Evolutionary conservation across 495 filamentous ascomycete genomes (phyloP).

Genomic region (Aspergillus heteromorphus): DNA sequence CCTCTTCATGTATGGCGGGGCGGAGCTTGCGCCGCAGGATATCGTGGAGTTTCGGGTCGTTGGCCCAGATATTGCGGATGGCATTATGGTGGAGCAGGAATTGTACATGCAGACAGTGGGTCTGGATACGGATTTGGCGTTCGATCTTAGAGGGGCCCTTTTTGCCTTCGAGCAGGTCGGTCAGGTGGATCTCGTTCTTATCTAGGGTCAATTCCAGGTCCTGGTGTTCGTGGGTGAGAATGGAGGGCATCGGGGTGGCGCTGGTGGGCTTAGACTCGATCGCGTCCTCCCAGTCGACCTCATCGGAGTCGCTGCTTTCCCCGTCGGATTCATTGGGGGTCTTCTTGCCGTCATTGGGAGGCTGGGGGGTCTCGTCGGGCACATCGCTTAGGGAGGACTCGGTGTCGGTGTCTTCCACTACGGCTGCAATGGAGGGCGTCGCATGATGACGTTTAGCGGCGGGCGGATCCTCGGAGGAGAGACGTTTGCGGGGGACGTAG

Average conservation of each 20-base stretch:
- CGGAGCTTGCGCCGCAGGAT: conserved; percentile 69
- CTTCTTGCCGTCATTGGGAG: conserved; percentile 16
- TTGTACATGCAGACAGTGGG: conserved; percentile 88
- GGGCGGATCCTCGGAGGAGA: conserved; percentile 59
- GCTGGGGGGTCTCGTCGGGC: conserved; percentile 17
- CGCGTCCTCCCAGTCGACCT: conserved; percentile 89
- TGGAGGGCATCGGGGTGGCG: conserved; percentile 25
- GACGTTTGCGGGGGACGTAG: conserved; percentile 46
- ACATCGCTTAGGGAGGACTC: conserved; percentile 62
- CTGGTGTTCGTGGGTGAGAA: conserved; percentile 22
- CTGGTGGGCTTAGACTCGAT: conserved; percentile 37
- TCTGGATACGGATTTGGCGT: conserved; percentile 65
- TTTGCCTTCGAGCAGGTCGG: conserved; percentile 62
- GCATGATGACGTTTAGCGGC: conserved; percentile 53
- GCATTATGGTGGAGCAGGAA: conserved; percentile 84
- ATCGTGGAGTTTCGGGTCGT: conserved; percentile 71
- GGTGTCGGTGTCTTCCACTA: conserved; percentile 45
- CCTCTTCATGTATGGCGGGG: conserved; percentile 59
- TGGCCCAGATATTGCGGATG: conserved; percentile 79
- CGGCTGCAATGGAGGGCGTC: conserved; percentile 37
- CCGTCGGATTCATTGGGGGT: conserved; percentile 31
- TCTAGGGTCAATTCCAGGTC: conserved; percentile 76
- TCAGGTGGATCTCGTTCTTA: conserved; percentile 49
- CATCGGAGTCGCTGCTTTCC: conserved; percentile 53
- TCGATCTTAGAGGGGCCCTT: conserved; percentile 84